Evolutionary conservation across 2,329 filamentous ascomycete species (phyloP), one percentile per base, ranked within the genome.

Genomic region (Zymoseptoria brevis): DNA sequence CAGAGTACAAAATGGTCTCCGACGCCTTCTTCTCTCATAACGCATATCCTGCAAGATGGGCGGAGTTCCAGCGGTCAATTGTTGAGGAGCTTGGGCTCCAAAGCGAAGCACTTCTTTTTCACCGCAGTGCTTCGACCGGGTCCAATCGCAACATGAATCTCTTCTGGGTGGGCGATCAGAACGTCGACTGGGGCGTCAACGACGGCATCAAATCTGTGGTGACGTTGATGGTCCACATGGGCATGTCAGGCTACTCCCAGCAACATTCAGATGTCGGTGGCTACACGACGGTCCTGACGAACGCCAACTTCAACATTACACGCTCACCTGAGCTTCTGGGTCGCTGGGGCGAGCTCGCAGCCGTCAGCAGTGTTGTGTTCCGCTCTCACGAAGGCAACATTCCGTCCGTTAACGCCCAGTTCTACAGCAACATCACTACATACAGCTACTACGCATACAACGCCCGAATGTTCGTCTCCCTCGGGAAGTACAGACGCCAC

Each of bases 331-430:
- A 72, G 54, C 66, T 75, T 1, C 67, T 75, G 7, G 73, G 72
- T 11, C 69, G 73, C 30, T 75, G 73, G 73, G 72, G 72, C 8
- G 73, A 75, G 56, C 62, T 74, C 11, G 67, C 69, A 2, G 72
- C 73, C 1, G 70, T 75, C 19, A 68, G 65, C 45, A 72, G 70
- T 52, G 62, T 66, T 0, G 71, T 71, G 8, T 74, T 74, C 63
- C 68, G 73, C n/a, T 70, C 69, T 3, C 73, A 75, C 61, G 73
- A 75, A 62, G 72, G 73, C 9, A 75, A 74, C 62, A 71, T 74
- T 2, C 73, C 73, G 1, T 55, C 66, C 13, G 67, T 74, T 26
- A 75, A 74, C 53, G 67, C 72, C 0, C 73, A 74, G 53, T 73
- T 74, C 66, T 75, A 75, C 62, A 68, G 66, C 57, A 75, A 74